Conservation (phyloP, 768 basidiomycete genomes). For the Gymnopilus junonius region DNA sequence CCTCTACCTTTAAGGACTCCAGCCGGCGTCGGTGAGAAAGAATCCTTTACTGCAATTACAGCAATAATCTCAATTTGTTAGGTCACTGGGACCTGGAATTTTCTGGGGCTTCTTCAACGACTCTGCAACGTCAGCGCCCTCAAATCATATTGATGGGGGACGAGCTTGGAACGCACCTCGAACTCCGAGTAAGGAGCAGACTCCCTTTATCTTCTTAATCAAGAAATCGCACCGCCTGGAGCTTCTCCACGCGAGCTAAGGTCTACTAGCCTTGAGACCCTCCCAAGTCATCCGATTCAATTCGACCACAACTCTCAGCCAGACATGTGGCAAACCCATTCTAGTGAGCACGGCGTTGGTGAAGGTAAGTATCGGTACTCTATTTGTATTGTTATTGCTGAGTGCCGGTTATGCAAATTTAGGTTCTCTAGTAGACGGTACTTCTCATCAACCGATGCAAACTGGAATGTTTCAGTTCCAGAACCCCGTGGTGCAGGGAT, state of each 20-base stretch:
- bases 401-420: not conserved
- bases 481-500: slow-evolving; percentile 16
- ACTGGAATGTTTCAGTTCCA: slow-evolving; percentile 17
- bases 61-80: not conserved
- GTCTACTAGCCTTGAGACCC: not conserved
- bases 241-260: slow-evolving; percentile 5
- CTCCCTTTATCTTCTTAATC: not conserved
- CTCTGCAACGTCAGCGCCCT: not conserved
- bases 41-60: not conserved
- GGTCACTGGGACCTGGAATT: not conserved
- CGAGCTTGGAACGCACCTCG: not conserved
- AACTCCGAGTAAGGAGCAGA: not conserved
- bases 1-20: slow-evolving; percentile 4
- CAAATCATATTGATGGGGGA: not conserved
- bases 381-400: not conserved
- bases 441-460: slow-evolving; percentile 1
- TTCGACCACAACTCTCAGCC: slow-evolving; percentile 10
- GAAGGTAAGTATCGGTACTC: not conserved
- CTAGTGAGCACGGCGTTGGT: not conserved
- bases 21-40: slow-evolving; percentile 8
- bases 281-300: slow-evolving; percentile 6
- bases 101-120: not conserved
- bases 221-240: not conserved
- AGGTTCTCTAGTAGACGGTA: not conserved
- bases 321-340: slow-evolving; percentile 1